Evolutionary conservation across 2,329 filamentous ascomycete species (phyloP), one percentile per base, ranked within the genome.

Genomic region (Trichoderma sp.): DNA sequence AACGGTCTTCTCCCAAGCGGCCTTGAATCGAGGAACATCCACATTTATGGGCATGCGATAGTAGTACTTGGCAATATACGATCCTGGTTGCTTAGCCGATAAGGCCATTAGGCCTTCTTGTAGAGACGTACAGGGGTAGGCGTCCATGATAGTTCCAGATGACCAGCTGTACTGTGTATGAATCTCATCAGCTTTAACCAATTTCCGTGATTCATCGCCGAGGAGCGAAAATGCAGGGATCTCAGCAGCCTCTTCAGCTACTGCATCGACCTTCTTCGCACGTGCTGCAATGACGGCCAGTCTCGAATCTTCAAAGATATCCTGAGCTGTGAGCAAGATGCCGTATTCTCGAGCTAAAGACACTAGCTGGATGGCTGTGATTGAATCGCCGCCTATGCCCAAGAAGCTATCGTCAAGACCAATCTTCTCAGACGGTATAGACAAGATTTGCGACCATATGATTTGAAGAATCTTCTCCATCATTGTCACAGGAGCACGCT

Each of bases 101-200:
- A 81, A 71, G 0, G 78, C 76, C 56, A 83, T 75, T 2, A 83
- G 75, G 2, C 78, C 80, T 69, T 80, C 79, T 64, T 83, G 81
- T 1, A 82, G 73, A 4, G 77, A 73, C 6, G 79, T 78, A 72
- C 79, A 81, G 1, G 80, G 81, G 54, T 79, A 82, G 1, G 78
- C 71, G 66, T 83, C 79, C 32, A 77, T 61, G 18, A 78, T 69
- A 3, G 11, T 39, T 60, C 7, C 56, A 18, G 43, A 60, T 5
- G 49, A 0, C 56, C n/a, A 58, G 13, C 43, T 5, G 6, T 59
- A 68, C 37, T 68, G 66, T 8, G 58, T n/a, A 39, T 3, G 59
- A 3, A 58, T 28, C 21, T 16, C 56, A 37, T 56, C 46, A 7
- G 55, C n/a, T 5, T 26, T 4, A 24, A 32, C 32, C 4, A 61